Percentiles rank a stretch among this genome's conserved stretches.
Evolutionary conservation across 148 eudicot genomes (phyloP).

Genomic region (Rhododendron mucronatum): DNA sequence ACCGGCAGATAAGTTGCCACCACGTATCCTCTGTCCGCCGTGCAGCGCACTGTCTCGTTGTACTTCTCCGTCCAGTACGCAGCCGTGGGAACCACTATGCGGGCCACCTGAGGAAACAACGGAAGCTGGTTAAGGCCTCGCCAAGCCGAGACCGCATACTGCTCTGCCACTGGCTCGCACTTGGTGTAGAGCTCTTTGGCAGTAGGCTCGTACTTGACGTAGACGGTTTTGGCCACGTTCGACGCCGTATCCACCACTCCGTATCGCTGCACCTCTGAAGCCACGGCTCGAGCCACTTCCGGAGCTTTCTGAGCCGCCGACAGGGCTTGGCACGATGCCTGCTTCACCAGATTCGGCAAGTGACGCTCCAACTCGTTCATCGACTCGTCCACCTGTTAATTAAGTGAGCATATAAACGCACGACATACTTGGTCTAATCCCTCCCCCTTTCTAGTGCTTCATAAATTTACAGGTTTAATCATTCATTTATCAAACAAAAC

Average conservation of each 20-base stretch:
- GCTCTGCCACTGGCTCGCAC: slow-evolving; percentile 67
- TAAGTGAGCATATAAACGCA: neutral
- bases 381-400: slow-evolving; percentile 43
- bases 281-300: slow-evolving; percentile 33
- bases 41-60: slow-evolving; percentile 33
- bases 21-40: slow-evolving; percentile 39
- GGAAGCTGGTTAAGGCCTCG: slow-evolving; percentile 47
- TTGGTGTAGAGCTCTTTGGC: slow-evolving; percentile 44
- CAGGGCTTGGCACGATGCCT: slow-evolving; percentile 16
- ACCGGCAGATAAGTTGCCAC: slow-evolving; percentile 47
- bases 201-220: slow-evolving; percentile 44
- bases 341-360: slow-evolving; percentile 37
- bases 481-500: too few species aligned
- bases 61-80: slow-evolving; percentile 60
- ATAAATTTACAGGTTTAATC: neutral
- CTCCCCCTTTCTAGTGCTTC: neutral
- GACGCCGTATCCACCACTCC: slow-evolving; percentile 33
- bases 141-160: slow-evolving; percentile 62
- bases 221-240: slow-evolving; percentile 30
- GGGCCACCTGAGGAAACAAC: slow-evolving; percentile 50
- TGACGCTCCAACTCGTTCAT: slow-evolving; percentile 42
- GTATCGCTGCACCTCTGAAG: slow-evolving; percentile 26
- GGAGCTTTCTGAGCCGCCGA: slow-evolving; percentile 32
- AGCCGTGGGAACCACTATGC: slow-evolving; percentile 48
- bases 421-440: too few species aligned